Evolutionary conservation across 192 early-diverging fungal species (phyloP), one percentile per base, ranked within the genome.

Genomic region (Entomortierella chlamydospora): DNA sequence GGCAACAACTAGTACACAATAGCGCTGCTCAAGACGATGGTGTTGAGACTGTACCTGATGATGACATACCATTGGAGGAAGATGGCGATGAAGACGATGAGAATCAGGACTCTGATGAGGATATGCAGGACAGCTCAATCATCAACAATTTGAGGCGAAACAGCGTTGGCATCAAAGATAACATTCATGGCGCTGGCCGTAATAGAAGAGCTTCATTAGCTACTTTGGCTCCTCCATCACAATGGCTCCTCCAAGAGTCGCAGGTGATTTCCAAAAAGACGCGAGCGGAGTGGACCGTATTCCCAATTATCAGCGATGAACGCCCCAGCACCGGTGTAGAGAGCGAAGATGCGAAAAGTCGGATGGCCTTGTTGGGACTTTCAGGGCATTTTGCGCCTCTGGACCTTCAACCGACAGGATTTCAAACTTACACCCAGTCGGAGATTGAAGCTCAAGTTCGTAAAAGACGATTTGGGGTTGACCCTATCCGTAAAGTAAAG

Each of bases 401-500:
- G 20, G 72, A 65, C 12, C 57, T 73, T n/a, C 56, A 49, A 20
- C 42, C 50, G 1, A 52, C 72, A 17, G 57, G 55, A 22, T 43
- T 22, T 10, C 33, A 29, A 1, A 17, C 25, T 1, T 42, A 59
- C 29, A 54, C 64, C 4, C 76, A 66, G 31, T 31, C 57, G 0
- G 57, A 57, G 26, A 79, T 79, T 60, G 76, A 79, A 43, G 68
- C 76, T 15, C 76, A 79, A 29, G 76, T 79, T 42, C 47, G 76
- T 23, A 79, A 79, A 61, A 55, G 76, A n/a, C 76, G 76, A 22
- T 79, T 54, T 52, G 76, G 76, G 2, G 41, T 58, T 30, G 76
- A 79, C 49, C 62, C 68, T 9, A 70, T 79, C n/a, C 76, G 76
- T 29, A 79, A 79, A 51, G 68, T 65, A n/a, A 79, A 79, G 42